Evolutionary conservation across 2,329 filamentous ascomycete genomes (phyloP), one percentile per base, ranked within the genome.

Genomic region (Calonectria pauciramosa): DNA sequence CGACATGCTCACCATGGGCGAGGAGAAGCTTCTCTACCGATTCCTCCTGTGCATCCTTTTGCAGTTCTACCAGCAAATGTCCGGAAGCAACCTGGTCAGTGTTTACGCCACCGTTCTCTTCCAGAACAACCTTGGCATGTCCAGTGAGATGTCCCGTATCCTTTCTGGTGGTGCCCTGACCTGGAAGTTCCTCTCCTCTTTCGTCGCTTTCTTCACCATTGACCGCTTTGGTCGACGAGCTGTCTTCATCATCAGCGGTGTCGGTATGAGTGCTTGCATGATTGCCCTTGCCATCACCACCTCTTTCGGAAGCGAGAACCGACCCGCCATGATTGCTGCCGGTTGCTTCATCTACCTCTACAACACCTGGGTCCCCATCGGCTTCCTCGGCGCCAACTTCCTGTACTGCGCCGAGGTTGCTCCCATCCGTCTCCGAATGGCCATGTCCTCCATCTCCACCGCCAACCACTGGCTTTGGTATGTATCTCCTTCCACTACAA

Each of bases 291-390:
- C 78, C 16, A 75, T 79, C 47, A 71, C 75, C 28, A 79, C 77
- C 2, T 77, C 76, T 3, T 74, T 77, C 28, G 52, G 52, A 28
- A 34, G 18, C 26, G 72, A 68, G 4, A 77, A 78, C 68, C 73
- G 64, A 32, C 34, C 73, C 4, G 76, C 78, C 36, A 71, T 76
- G 66, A 73, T 77, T 72, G 75, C 75, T 36, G 78, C 76, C 28
- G 76, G 72, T 59, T 59, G 82, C 78, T 92, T 92, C 73, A 84
- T 94, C 23, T 94, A 94, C 85, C 87, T 91, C 7, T 94, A 93
- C 84, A 93, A 93, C 81, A 90, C 91, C 6, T 91, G 91, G 77
- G 93, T 93, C 78, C 92, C 91, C 23, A 91, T 91, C 0, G 91
- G 90, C 7, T 92, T 90, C 88, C 83, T 93, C 4, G 91, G 91